Base-by-base conservation (phyloP, 192 early-diverging fungal species). In the Haplosporangium gracile region DNA sequence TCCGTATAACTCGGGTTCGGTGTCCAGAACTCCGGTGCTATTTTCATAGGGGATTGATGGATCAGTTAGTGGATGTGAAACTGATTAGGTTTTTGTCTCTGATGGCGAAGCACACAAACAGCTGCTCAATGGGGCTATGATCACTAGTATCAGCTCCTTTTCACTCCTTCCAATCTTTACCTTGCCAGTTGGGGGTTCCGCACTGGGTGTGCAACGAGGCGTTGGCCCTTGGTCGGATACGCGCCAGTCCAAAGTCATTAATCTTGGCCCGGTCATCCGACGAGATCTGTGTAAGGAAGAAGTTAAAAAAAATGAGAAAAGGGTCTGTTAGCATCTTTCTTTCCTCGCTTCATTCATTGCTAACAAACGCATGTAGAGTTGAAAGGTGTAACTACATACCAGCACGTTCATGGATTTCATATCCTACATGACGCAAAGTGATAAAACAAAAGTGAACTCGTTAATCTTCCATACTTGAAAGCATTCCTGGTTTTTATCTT, bases 391-490 rank as follows among this genome's bases (percentile, higher is more conserved):
- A 18, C 6, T 34, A n/a, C 79, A 68, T 86, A 93, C 89, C 68
- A 96, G 78, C 43, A 96, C 92, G 76, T 96, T 96, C 94, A 95
- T 95, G 3, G 95, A 96, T 82, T 96, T 96, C 63, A 96, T 88
- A 76, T 96, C 95, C 90, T 92, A 78, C 32, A 73, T 57, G 38
- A n/a, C 69, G 69, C 16, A 40, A 8, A 49, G 49, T 8, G 5
- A 57, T 8, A 32, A 32, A 36, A 36, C 36, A 36, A 36, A 36
- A 36, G 36, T 36, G 2, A 36, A 2, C 36, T 2, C 36, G 2
- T 36, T 36, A 36, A 2, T 36, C 36, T 36, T 2, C 36, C 36
- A 36, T 2, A 36, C 36, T 36, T 36, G 36, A 36, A 36, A 2
- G 36, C 36, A 36, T 2, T 2, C 36, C 36, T 36, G 1, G 36